Percentiles rank a stretch among this genome's conserved stretches.
Evolutionary conservation across 2,329 filamentous ascomycete species (phyloP).

Genomic region (Catunica adiposa): DNA sequence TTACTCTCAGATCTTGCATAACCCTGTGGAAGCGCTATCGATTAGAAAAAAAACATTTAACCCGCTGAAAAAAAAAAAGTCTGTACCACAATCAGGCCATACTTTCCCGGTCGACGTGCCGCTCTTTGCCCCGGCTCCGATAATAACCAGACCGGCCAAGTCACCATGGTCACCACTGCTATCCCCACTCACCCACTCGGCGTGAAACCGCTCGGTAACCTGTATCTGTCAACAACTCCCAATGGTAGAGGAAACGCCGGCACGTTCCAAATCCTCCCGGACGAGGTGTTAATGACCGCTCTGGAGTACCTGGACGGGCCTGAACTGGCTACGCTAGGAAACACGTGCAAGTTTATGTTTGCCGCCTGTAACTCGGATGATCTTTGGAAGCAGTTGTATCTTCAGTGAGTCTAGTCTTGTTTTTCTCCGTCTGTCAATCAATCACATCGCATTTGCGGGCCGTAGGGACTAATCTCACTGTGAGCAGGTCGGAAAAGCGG

Average conservation of each 20-base stretch:
- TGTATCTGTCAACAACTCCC: constrained; percentile 39
- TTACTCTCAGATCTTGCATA: too few relatives aligned
- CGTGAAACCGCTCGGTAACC: constrained; percentile 77
- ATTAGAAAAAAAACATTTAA: background rate
- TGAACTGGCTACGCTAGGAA: constrained; percentile 48
- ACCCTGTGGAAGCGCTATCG: background rate
- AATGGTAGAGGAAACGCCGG: constrained; percentile 34
- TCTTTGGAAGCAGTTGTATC: constrained; percentile 71
- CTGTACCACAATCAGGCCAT: background rate
- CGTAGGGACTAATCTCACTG: background rate
- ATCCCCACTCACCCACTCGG: constrained; percentile 68
- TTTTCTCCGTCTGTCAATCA: background rate
- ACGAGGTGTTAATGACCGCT: constrained; percentile 61
- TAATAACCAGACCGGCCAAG: background rate
- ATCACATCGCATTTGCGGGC: background rate
- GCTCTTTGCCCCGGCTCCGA: background rate
- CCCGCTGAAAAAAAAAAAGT: background rate
- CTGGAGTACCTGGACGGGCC: constrained; percentile 56
- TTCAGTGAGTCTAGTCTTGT: constrained; percentile 46
- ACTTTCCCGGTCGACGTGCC: background rate
- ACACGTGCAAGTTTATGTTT: constrained; percentile 71
- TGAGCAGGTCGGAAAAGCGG: constrained; percentile 17
- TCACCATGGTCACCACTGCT: constrained; percentile 20
- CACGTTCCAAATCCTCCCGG: constrained; percentile 50
- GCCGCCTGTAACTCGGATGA: constrained; percentile 75